Evolutionary conservation across 2,329 filamentous ascomycete genomes (phyloP).

Genomic region (Grosmannia serpens): DNA sequence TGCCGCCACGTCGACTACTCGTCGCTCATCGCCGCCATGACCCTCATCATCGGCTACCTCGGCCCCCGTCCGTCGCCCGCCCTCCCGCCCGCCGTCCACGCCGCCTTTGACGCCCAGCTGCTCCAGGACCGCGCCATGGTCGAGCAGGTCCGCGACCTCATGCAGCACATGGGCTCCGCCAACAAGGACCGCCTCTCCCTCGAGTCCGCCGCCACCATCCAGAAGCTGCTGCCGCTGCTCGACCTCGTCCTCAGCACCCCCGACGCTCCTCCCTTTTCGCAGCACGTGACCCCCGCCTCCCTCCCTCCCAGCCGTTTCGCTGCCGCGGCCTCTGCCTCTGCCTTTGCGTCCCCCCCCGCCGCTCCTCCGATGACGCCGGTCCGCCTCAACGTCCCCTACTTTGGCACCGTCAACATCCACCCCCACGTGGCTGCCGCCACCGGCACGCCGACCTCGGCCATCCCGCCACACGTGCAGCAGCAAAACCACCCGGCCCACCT

Average conservation of each 20-base stretch:
- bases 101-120: slow-evolving; percentile 13
- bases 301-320: background rate
- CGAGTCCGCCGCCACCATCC: slow-evolving; percentile 31
- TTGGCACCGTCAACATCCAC: slow-evolving; percentile 35
- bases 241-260: slow-evolving; percentile 14
- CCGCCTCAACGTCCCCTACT: slow-evolving; percentile 32
- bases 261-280: slow-evolving; percentile 1
- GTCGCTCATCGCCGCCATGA: slow-evolving; percentile 37
- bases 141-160: slow-evolving; percentile 23
- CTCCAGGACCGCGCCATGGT: slow-evolving; percentile 26
- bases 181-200: slow-evolving; percentile 29
- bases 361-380: slow-evolving; percentile 11
- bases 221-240: slow-evolving; percentile 30
- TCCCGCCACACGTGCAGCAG: background rate
- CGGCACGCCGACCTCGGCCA: background rate
- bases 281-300: background rate
- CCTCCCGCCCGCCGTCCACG: slow-evolving; percentile 1
- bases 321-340: background rate
- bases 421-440: background rate
- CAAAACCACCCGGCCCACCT: background rate
- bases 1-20: slow-evolving; percentile 41
- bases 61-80: slow-evolving; percentile 15
- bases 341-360: background rate
- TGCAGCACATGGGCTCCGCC: slow-evolving; percentile 25
- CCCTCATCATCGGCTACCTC: slow-evolving; percentile 38